Evolutionary conservation across 345 rosid species (phyloP), one percentile per base, ranked within the genome.

Genomic region (Bretschneidera sinensis): DNA sequence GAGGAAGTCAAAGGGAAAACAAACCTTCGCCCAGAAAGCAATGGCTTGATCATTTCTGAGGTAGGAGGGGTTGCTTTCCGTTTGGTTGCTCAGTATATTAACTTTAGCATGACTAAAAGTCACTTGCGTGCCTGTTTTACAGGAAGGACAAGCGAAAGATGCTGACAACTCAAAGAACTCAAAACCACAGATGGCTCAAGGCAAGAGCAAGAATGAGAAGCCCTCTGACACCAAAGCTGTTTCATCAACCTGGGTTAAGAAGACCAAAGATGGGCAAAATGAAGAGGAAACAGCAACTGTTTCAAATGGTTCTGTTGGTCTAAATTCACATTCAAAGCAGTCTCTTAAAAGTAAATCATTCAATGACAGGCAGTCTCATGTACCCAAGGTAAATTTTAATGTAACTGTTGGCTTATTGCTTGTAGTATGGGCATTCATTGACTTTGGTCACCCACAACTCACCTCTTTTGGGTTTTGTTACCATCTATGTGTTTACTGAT

Each of bases 231-330:
- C 60, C 48, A 79, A 76, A 82, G 80, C 33, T 74, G 55, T 48
- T 62, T 64, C 83, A 57, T 74, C 77, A n/a, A 72, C 71, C 24
- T 78, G 60, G 28, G 28, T 62, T 64, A 81, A 78, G 78, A 83
- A 75, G 68, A 69, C 64, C 49, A 82, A 65, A 55, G 84, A 78
- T 68, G 81, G 63, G 28, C 76, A 78, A 60, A 65, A 33, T 76
- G 71, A 54, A 21, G 84, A 66, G 64, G 77, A 47, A 22, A 55
- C 28, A 9, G 48, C 64, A 21, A 62, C 67, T 51, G 64, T 72
- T 58, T 66, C 92, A 34, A 91, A 85, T 73, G 98, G 88, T 66
- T 69, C 79, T 62, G 71, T 51, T 70, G 55, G 75, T 67, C 61
- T 66, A 52, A 66, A 49, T 82, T 63, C 79, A 51, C 68, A 49